Percentiles rank a stretch among this genome's conserved stretches.
Evolutionary conservation across 2,329 filamentous ascomycete species (phyloP).

Genomic region (Pseudogymnoascus sp.): DNA sequence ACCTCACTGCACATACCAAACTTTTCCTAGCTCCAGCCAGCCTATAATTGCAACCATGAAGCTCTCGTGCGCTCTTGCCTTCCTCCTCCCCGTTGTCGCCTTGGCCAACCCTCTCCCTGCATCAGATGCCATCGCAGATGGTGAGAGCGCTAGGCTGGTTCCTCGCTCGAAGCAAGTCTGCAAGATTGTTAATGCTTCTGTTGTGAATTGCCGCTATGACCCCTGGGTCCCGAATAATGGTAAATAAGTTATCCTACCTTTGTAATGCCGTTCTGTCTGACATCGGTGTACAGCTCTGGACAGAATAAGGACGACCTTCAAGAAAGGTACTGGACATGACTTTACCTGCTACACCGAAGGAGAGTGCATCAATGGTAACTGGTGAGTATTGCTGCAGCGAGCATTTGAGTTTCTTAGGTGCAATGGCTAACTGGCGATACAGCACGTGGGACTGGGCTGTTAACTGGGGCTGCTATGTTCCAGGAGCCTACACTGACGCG

Average conservation of each 20-base stretch:
- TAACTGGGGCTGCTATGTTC: background rate
- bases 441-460: conserved; percentile 6
- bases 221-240: background rate
- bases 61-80: background rate
- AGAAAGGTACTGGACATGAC: background rate
- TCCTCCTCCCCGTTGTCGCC: background rate
- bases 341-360: background rate
- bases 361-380: background rate
- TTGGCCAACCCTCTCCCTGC: background rate
- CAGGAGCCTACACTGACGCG: background rate
- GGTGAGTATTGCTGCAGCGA: background rate
- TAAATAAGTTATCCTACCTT: background rate
- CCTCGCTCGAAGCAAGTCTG: background rate
- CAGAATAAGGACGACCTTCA: background rate
- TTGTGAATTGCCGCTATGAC: background rate
- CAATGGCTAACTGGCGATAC: background rate
- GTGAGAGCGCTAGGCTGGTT: background rate
- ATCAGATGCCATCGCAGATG: background rate
- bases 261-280: background rate
- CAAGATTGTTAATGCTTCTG: background rate
- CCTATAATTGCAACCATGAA: background rate
- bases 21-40: background rate
- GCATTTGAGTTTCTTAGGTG: background rate
- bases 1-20: background rate
- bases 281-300: background rate